These are phyloP conservation scores for Apiospora marii DNA, from an alignment of 2,329 filamentous ascomycete genomes.

Conservation along the genomic window DNA sequence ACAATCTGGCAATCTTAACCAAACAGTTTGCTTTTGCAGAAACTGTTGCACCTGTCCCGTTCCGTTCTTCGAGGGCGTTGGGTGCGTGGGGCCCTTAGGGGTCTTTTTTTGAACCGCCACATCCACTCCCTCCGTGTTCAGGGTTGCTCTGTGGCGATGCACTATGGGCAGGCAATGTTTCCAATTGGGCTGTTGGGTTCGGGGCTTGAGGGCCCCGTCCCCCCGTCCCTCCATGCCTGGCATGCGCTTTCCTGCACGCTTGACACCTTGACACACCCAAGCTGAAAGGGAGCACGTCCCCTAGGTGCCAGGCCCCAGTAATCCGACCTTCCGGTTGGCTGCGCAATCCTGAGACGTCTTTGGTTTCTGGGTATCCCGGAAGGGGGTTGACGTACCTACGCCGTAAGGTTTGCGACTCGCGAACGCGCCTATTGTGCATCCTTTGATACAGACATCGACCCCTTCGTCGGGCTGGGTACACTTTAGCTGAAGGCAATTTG, in stretches of 20 bases:
- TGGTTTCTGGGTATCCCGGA: neutral
- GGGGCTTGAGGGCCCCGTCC: neutral
- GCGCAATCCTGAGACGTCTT: constrained; percentile 16
- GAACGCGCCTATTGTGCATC: neutral
- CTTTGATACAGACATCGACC: neutral
- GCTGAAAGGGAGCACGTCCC: neutral
- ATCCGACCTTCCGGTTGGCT: constrained; percentile 15
- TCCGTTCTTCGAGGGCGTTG: neutral
- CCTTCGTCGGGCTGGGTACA: neutral
- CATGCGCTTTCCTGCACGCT: neutral
- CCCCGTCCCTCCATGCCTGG: neutral
- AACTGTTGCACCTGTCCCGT: neutral
- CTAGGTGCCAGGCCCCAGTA: neutral
- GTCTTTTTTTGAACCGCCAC: neutral
- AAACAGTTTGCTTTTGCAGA: neutral
- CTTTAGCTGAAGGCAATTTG: neutral
- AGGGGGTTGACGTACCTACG: constrained; percentile 1
- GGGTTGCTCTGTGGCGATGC: neutral
- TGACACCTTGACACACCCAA: constrained; percentile 3
- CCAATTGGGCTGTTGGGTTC: neutral
- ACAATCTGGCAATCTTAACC: neutral
- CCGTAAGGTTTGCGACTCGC: constrained; percentile 7
- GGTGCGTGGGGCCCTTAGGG: neutral
- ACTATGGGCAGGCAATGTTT: neutral
- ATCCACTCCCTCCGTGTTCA: neutral